Conservation (phyloP, 805 yeast genomes). For the Candida ipomoeae region DNA sequence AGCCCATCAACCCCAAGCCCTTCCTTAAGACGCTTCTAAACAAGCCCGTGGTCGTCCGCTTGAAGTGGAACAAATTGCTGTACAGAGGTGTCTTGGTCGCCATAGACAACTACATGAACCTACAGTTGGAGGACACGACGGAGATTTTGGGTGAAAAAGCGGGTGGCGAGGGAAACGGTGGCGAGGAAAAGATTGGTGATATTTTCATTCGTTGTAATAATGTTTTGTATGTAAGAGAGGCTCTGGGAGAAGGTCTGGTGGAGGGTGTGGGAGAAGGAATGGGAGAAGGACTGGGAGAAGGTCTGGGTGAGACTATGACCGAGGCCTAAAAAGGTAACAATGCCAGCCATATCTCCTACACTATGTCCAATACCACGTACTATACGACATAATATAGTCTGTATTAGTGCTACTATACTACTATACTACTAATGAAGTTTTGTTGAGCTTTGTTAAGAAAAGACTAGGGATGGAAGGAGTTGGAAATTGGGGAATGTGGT, state of each 20-base stretch:
- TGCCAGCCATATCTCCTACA: too few relatives aligned
- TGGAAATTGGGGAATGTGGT: too few relatives aligned
- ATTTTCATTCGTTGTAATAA: slow-evolving; percentile 88
- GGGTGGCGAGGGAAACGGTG: background rate
- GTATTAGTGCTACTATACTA: too few relatives aligned
- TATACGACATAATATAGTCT: too few relatives aligned
- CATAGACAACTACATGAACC: slow-evolving; percentile 89
- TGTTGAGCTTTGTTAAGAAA: too few relatives aligned
- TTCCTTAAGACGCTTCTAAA: slow-evolving; percentile 74
- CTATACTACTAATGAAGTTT: too few relatives aligned
- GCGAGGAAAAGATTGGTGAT: slow-evolving; percentile 53
- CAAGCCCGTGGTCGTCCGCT: slow-evolving; percentile 65
- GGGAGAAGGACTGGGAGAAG: too few relatives aligned
- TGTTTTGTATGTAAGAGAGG: slow-evolving; percentile 67
- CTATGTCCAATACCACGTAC: too few relatives aligned
- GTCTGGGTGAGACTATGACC: too few relatives aligned
- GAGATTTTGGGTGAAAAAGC: slow-evolving; percentile 43
- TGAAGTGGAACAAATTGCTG: slow-evolving; percentile 89
- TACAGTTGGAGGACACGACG: slow-evolving; percentile 59
- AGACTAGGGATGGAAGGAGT: too few relatives aligned
- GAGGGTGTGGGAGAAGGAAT: too few relatives aligned
- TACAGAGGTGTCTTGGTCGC: slow-evolving; percentile 75
- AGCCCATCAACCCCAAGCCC: slow-evolving; percentile 87
- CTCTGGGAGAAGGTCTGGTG: background rate
- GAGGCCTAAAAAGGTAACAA: too few relatives aligned